A percentile compares a stretch with the other conserved stretches of the same genome.
Conservation (phyloP, 805 yeast genomes). For the Saccharomycodes ludwigii region DNA sequence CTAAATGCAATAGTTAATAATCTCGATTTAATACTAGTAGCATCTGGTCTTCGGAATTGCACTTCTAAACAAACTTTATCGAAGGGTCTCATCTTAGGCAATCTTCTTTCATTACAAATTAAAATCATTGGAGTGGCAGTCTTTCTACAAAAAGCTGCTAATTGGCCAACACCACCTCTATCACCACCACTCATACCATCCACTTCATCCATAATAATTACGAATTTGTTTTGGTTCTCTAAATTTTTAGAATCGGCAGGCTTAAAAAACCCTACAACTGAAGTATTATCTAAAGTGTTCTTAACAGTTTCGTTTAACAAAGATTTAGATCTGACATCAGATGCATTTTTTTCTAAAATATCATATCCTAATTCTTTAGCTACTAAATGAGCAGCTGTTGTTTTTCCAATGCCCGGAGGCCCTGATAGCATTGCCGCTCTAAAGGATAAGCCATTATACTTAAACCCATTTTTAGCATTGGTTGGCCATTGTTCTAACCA, state of each 20-base stretch:
- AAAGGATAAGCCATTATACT: slow-evolving; percentile 45
- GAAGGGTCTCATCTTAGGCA: slow-evolving; percentile 94
- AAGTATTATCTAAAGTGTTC: slow-evolving; percentile 65
- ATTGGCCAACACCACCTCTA: slow-evolving; percentile 94
- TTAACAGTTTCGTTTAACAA: slow-evolving; percentile 57
- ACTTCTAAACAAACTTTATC: slow-evolving; percentile 72
- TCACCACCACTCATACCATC: slow-evolving; percentile 99
- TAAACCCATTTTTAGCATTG: slow-evolving; percentile 42
- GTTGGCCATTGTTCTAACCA: slow-evolving; percentile 78
- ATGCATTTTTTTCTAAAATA: slow-evolving; percentile 66
- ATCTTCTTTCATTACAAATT: slow-evolving; percentile 83
- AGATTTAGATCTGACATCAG: slow-evolving; percentile 82
- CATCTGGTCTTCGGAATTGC: slow-evolving; percentile 82
- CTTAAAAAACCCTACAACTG: slow-evolving; percentile 68
- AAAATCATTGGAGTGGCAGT: slow-evolving; percentile 85
- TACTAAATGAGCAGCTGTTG: slow-evolving; percentile 68
- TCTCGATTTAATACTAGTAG: slow-evolving; percentile 67
- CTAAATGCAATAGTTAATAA: slow-evolving; percentile 82
- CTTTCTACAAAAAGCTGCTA: slow-evolving; percentile 74
- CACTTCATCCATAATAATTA: slow-evolving; percentile 94
- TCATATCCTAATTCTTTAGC: slow-evolving; percentile 63
- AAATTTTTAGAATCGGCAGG: slow-evolving; percentile 18
- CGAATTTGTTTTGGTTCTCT: slow-evolving; percentile 44
- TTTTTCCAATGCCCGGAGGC: slow-evolving; percentile 80
- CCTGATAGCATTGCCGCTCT: slow-evolving; percentile 83